Evolutionary conservation across 768 basidiomycete species (phyloP).

Genomic region (Cantharellus anzutake): DNA sequence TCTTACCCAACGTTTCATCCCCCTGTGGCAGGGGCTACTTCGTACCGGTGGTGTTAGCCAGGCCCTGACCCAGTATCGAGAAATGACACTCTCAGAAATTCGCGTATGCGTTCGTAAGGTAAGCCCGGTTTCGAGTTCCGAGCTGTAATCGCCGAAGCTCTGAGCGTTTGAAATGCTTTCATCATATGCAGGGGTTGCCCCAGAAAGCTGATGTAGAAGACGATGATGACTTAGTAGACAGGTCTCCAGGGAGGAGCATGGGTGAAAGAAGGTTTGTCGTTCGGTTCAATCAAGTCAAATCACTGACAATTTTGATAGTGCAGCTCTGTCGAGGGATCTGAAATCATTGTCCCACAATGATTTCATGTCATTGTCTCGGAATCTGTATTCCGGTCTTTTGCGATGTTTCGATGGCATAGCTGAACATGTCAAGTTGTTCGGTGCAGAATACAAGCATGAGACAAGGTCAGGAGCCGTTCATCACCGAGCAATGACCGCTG

Average conservation of each 20-base stretch:
- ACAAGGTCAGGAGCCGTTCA: too few species aligned
- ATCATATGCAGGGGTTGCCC: not conserved
- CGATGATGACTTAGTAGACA: constrained; percentile 21
- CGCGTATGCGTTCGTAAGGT: constrained; percentile 40
- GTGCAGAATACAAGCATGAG: not conserved
- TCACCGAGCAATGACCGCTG: too few species aligned
- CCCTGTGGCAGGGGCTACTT: constrained; percentile 57
- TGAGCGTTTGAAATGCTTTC: too few species aligned
- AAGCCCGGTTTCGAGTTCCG: constrained; percentile 13
- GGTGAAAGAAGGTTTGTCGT: not conserved
- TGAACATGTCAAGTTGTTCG: constrained; percentile 34
- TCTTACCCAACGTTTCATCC: constrained; percentile 44
- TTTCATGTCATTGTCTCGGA: constrained; percentile 42
- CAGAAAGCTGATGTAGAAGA: constrained; percentile 21
- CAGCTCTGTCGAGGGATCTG: constrained; percentile 31
- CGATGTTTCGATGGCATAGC: constrained; percentile 51
- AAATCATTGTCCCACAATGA: constrained; percentile 47
- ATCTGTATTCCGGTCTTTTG: constrained; percentile 42
- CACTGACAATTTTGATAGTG: not conserved
- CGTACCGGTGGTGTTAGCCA: constrained; percentile 55
- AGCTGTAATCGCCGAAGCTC: too few species aligned
- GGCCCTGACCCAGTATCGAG: constrained; percentile 48
- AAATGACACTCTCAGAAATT: constrained; percentile 44
- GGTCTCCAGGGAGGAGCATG: not conserved
- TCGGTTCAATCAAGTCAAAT: not conserved